A percentile compares a stretch with the other conserved stretches of the same genome.
These are phyloP conservation scores for Perkinsus olseni DNA, from an alignment of 169 alveolate species.

Conservation along the genomic window DNA sequence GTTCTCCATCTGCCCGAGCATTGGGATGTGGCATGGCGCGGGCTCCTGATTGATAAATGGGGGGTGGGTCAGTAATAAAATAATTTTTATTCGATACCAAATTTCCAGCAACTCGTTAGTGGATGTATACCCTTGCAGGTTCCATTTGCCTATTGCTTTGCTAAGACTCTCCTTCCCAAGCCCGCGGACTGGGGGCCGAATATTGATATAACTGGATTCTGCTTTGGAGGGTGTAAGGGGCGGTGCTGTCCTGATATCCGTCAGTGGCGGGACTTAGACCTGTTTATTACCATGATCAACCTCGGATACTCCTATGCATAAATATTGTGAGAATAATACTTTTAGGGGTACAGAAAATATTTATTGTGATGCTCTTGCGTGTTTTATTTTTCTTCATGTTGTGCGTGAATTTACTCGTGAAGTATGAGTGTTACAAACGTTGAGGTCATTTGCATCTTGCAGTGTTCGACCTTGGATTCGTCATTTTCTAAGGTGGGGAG, in stretches of 20 bases:
- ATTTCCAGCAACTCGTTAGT: not conserved
- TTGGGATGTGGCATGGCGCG: not conserved
- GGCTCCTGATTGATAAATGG: not conserved
- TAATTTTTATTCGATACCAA: too few species aligned
- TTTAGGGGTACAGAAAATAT: too few species aligned
- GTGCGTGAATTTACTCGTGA: not conserved
- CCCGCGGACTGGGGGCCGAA: slow-evolving; percentile 11
- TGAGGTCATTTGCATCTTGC: not conserved
- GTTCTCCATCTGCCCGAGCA: not conserved
- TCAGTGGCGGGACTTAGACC: too few species aligned
- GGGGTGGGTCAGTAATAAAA: too few species aligned
- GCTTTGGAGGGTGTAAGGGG: not conserved
- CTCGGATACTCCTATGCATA: too few species aligned
- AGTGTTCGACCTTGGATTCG: too few species aligned
- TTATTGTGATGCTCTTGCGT: too few species aligned
- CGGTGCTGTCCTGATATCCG: too few species aligned
- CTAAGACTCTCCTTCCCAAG: not conserved
- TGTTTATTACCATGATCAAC: too few species aligned
- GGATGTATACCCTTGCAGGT: not conserved
- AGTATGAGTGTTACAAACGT: not conserved
- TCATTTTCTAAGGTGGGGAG: not conserved
- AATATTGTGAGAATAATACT: too few species aligned
- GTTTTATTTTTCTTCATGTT: too few species aligned
- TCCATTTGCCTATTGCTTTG: not conserved
- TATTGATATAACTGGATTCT: not conserved